These are phyloP conservation scores for Tricholoma terreum DNA, from an alignment of 768 basidiomycete species.

Conservation along the genomic window DNA sequence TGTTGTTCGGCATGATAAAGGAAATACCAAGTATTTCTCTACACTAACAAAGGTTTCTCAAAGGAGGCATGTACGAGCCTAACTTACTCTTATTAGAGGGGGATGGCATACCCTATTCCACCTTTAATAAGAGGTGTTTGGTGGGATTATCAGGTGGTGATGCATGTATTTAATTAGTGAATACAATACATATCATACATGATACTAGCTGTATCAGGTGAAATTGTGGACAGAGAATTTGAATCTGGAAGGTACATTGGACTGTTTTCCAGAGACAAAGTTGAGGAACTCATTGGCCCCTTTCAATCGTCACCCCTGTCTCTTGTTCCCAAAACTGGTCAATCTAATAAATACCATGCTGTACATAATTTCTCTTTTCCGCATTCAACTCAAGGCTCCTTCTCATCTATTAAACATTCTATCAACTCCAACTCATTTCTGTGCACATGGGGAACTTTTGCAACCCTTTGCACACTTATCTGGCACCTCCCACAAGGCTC, in stretches of 20 bases:
- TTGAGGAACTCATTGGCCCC: slow-evolving; percentile 22
- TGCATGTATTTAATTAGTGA: no score
- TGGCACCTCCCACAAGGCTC: slow-evolving; percentile 33
- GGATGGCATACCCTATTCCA: no score
- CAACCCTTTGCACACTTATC: slow-evolving; percentile 25
- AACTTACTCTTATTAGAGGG: no score
- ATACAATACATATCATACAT: no score
- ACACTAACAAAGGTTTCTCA: not conserved
- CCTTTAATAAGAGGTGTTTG: no score
- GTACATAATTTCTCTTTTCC: slow-evolving; percentile 28
- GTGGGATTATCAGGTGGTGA: no score
- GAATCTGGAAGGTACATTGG: slow-evolving; percentile 17
- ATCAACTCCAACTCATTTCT: slow-evolving; percentile 35
- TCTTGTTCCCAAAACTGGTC: not conserved
- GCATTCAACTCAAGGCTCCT: not conserved
- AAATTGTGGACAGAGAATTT: no score
- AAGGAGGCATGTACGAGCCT: not conserved
- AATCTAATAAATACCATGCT: slow-evolving; percentile 18
- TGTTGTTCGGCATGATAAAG: not conserved
- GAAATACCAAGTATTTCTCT: not conserved
- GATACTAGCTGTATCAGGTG: no score
- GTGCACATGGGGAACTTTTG: slow-evolving; percentile 45
- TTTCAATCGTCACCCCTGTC: slow-evolving; percentile 9
- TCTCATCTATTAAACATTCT: slow-evolving; percentile 28
- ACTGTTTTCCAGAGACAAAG: slow-evolving; percentile 3